A percentile compares a stretch with the other conserved stretches of the same genome.
Evolutionary conservation across 192 early-diverging fungal genomes (phyloP).

Genomic region (Chytriomyces hyalinus): DNA sequence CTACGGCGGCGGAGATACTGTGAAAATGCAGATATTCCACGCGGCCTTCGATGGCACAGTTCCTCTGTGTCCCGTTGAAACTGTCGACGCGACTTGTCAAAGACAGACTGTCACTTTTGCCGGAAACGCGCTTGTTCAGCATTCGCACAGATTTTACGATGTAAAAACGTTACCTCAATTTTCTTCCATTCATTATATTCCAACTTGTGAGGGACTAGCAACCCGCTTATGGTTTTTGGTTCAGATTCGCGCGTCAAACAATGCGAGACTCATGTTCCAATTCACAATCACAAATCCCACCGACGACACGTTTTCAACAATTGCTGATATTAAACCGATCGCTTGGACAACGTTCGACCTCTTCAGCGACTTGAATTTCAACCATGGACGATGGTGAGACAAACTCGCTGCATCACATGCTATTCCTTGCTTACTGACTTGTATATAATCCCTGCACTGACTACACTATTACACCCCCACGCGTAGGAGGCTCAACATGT

Average conservation of each 20-base stretch:
- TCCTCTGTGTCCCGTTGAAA: slow-evolving; percentile 4
- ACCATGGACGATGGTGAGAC: slow-evolving; percentile 15
- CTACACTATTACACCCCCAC: too few species aligned
- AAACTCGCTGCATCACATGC: not conserved
- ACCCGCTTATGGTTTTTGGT: not conserved
- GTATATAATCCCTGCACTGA: too few species aligned
- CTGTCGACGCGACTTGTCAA: slow-evolving; percentile 13
- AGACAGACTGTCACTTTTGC: slow-evolving; percentile 11
- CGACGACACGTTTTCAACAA: not conserved
- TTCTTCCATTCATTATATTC: not conserved
- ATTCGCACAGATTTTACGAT: slow-evolving; percentile 19
- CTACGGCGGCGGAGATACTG: slow-evolving; percentile 3
- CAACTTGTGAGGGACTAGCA: not conserved
- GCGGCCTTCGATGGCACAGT: slow-evolving; percentile 22
- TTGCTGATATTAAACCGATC: slow-evolving; percentile 12
- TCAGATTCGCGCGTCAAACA: slow-evolving; percentile 8
- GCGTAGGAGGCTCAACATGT: slow-evolving; percentile 17
- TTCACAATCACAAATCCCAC: slow-evolving; percentile 1
- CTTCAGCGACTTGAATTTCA: slow-evolving; percentile 14
- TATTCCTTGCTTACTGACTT: not conserved
- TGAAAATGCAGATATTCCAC: slow-evolving; percentile 4
- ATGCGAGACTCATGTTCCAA: slow-evolving; percentile 19
- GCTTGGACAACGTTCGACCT: slow-evolving; percentile 31
- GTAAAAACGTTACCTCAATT: not conserved
- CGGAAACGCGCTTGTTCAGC: slow-evolving; percentile 8